Evolutionary conservation across 2,329 filamentous ascomycete genomes (phyloP), one percentile per base, ranked within the genome.

Genomic region (Fusarium piperis): DNA sequence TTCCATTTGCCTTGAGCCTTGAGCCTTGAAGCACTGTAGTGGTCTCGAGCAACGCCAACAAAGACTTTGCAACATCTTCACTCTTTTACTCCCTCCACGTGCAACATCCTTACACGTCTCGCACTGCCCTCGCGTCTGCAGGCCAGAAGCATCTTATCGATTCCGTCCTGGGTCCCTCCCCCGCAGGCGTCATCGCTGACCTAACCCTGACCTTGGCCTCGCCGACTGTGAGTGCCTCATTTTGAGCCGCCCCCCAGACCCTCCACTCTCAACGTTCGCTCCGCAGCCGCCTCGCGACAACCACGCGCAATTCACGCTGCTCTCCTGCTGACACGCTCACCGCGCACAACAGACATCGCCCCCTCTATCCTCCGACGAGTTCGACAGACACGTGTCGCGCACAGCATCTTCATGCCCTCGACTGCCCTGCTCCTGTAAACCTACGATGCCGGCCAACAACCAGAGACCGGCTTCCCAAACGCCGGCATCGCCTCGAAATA

Each of bases 391-490:
- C 74, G 75, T 77, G 75, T 76, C 75, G 76, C 74, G 74, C 75
- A 76, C 71, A 67, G 69, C 75, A 75, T 78, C 78, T 81, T 79
- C 76, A 84, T 83, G 82, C 79, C 78, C 77, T 80, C 81, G 75
- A 74, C 76, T 78, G 73, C 73, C 68, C 66, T 74, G 69, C 70
- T 74, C 70, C 75, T 76, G 78, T 79, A 81, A 55, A 81, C 76
- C 66, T 77, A 81, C 79, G 79, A 85, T 85, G 87, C 86, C 86
- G 81, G 82, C 85, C 80, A 87, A 86, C 79, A 84, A 85, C 78
- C 84, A 84, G 77, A 85, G 84, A 79, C 80, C 85, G 79, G 84
- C 85, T 75, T 76, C 81, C 62, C 84, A 84, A 77, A 79, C 83
- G 71, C 85, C 88, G 76, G 79, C 85, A 72, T 88, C 88, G 66